Base-by-base conservation (phyloP, 306 rosid species). In the Cajanus cajan region DNA sequence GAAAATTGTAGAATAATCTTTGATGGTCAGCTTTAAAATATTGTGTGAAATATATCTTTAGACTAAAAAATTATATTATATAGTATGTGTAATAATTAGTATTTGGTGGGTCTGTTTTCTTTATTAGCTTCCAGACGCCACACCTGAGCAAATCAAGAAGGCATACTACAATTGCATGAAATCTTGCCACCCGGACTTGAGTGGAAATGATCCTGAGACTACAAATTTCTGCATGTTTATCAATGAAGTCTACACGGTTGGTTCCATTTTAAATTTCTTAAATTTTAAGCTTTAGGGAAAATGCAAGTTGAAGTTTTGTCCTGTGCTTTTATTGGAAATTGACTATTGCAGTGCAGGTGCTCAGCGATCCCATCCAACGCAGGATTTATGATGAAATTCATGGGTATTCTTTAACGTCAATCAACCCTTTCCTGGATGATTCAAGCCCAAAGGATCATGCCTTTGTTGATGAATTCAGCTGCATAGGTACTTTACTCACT, bases 131-230 rank as follows among this genome's bases (percentile, higher is more conserved):
- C 97, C 97, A 28, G 96, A 93, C 85, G 96, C 97, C 7, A 88
- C 89, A 68, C 85, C 91, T 1, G 87, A 43, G 62, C 87, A 93
- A 84, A 84, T 93, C 1, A 93, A 86, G 74, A 93, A 88, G 76
- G 97, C 96, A 14, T 93, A 90, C 69, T 90, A 93, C 68, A 82
- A 90, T 73, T 93, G 96, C 83, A 93, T 93, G 96, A 90, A 93
- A 75, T 82, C 93, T 74, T 93, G 97, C 76, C 97, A 93, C 83
- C 97, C 97, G 3, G 96, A 93, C 50, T 84, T 93, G 88, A 93
- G 92, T 78, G 92, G 94, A 51, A 74, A 90, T 47, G 80, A 89
- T 85, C 83, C 73, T n/a, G 90, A 93, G 73, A 82, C 88, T 66
- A 93, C 90, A 5, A 93, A 93, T 84, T 90, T 93, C 84, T 93